Conservation (phyloP, 2,329 filamentous ascomycete species). For the Emmonsia crescens region DNA sequence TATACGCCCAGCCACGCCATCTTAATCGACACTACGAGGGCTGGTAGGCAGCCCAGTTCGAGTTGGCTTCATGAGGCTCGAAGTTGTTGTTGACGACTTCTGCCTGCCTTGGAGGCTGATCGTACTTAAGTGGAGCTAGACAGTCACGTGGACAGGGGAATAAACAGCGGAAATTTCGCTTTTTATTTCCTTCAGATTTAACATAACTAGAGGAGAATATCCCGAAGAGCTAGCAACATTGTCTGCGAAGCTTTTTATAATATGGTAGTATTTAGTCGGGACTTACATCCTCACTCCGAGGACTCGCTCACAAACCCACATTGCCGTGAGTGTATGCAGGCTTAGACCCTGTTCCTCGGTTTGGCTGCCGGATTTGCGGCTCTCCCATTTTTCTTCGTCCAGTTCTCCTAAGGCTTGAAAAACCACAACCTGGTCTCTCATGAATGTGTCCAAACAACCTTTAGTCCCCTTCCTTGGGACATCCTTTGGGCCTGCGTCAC, state of each 20-base stretch:
- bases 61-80: background rate
- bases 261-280: background rate
- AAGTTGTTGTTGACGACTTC: background rate
- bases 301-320: slow-evolving; percentile 35
- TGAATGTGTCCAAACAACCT: slow-evolving; percentile 42
- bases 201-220: too few relatives aligned
- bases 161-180: background rate
- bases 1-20: slow-evolving; percentile 56
- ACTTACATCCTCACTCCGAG: slow-evolving; percentile 15
- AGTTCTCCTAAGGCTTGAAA: slow-evolving; percentile 46
- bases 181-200: background rate
- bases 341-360: slow-evolving; percentile 22
- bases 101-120: background rate
- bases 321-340: slow-evolving; percentile 34
- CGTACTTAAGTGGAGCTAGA: background rate
- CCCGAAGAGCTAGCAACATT: background rate
- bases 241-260: background rate
- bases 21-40: background rate
- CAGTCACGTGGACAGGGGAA: background rate
- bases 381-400: slow-evolving; percentile 11
- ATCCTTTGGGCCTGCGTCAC: slow-evolving; percentile 2
- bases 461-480: slow-evolving; percentile 1
- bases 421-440: slow-evolving; percentile 50
- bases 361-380: slow-evolving; percentile 10
- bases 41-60: background rate